These are phyloP conservation scores for Cyberlindnera mississippiensis DNA, from an alignment of 805 yeast species.

Conservation along the genomic window DNA sequence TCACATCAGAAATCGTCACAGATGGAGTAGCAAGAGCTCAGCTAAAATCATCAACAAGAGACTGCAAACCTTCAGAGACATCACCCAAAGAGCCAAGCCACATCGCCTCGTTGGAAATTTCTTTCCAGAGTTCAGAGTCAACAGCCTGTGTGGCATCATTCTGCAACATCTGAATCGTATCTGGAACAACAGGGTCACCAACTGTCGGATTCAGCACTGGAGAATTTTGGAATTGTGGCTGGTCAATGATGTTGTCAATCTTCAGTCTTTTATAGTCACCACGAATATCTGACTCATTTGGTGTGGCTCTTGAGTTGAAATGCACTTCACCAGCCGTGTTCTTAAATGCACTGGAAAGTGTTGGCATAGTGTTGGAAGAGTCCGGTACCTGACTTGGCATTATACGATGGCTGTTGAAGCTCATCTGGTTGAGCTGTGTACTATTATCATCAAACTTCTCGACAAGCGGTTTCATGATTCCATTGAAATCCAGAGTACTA, in stretches of 20 bases:
- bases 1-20: too few species aligned
- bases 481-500: slow-evolving; percentile 63
- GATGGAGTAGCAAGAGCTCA: not conserved
- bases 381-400: not conserved
- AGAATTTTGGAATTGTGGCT: slow-evolving; percentile 6
- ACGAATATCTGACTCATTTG: slow-evolving; percentile 17
- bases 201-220: slow-evolving; percentile 21
- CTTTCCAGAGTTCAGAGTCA: slow-evolving; percentile 67
- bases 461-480: slow-evolving; percentile 54
- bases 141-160: slow-evolving; percentile 31
- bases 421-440: slow-evolving; percentile 11
- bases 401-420: slow-evolving; percentile 14
- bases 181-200: slow-evolving; percentile 24
- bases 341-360: too few species aligned
- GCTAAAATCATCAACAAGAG: slow-evolving; percentile 23
- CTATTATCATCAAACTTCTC: slow-evolving; percentile 49
- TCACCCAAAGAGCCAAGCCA: slow-evolving; percentile 52
- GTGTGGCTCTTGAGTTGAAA: not conserved
- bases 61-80: slow-evolving; percentile 36
- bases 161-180: slow-evolving; percentile 27
- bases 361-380: too few species aligned
- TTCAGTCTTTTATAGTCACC: slow-evolving; percentile 16
- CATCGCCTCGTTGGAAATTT: slow-evolving; percentile 69
- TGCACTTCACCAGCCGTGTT: too few species aligned
- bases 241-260: slow-evolving; percentile 17